Percentiles rank a stretch among this genome's conserved stretches.
These are phyloP conservation scores for Emericellopsis atlantica DNA, from an alignment of 2,329 filamentous ascomycete genomes.

Conservation along the genomic window DNA sequence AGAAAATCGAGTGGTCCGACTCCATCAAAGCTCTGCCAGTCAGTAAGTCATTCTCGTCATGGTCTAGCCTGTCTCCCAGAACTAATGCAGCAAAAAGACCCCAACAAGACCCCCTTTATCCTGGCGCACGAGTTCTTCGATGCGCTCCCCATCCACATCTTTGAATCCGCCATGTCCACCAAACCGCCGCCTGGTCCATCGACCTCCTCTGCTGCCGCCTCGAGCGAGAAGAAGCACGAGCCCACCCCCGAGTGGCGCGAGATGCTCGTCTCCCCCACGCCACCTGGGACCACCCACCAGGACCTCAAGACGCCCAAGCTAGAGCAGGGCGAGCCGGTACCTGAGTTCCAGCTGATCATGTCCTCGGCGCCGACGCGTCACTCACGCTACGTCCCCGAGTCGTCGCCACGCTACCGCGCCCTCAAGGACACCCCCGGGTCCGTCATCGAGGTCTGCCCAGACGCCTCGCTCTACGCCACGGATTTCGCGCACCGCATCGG, in stretches of 20 bases:
- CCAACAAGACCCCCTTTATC: conserved; percentile 74
- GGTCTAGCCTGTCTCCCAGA: neutral
- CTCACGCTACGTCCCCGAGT: conserved; percentile 72
- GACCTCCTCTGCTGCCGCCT: conserved; percentile 21
- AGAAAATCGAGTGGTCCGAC: conserved; percentile 83
- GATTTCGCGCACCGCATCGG: conserved; percentile 82
- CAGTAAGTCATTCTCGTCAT: conserved; percentile 5
- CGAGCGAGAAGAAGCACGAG: conserved; percentile 2
- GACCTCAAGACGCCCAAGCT: conserved; percentile 40
- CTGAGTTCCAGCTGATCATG: conserved; percentile 81
- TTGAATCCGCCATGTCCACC: conserved; percentile 55
- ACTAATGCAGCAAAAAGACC: conserved; percentile 25
- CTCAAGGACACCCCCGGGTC: conserved; percentile 57
- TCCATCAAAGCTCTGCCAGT: conserved; percentile 77
- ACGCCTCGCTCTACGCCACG: conserved; percentile 65
- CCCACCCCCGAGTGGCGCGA: conserved; percentile 59
- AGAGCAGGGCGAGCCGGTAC: conserved; percentile 37
- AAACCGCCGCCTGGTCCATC: conserved; percentile 17
- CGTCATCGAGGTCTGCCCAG: conserved; percentile 81
- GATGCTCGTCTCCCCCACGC: conserved; percentile 61
- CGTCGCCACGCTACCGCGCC: conserved; percentile 64
- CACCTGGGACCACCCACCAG: conserved; percentile 37
- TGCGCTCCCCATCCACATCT: conserved; percentile 89
- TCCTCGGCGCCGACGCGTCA: conserved; percentile 68
- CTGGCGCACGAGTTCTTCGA: conserved; percentile 98